Evolutionary conservation across 2,329 filamentous ascomycete species (phyloP).

Genomic region (Colletotrichum kahawae): DNA sequence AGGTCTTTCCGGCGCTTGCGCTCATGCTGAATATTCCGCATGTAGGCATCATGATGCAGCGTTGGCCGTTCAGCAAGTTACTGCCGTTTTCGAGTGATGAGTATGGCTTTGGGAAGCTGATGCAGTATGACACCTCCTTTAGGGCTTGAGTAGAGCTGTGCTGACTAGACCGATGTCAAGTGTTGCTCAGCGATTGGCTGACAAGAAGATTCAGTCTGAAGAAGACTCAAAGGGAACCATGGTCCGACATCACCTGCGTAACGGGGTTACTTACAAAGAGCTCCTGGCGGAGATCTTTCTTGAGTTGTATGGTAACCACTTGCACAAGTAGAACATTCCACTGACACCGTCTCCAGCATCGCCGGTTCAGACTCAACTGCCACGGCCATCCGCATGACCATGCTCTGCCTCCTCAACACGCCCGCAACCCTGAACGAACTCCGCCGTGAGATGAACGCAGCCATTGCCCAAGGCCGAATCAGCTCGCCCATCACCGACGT

Average conservation of each 20-base stretch:
- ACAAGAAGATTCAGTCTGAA: conserved; percentile 26
- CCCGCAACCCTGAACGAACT: conserved; percentile 50
- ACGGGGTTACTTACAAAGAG: conserved; percentile 30
- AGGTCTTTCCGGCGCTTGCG: conserved; percentile 11
- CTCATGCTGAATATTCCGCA: conserved; percentile 28
- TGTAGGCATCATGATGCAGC: conserved; percentile 25
- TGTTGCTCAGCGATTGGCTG: conserved; percentile 30
- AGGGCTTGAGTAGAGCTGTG: too few species aligned
- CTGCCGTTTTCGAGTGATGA: conserved; percentile 30
- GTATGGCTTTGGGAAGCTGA: conserved; percentile 37
- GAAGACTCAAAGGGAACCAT: conserved; percentile 31
- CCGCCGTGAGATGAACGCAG: conserved; percentile 50
- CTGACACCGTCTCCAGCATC: conserved; percentile 16
- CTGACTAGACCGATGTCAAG: not conserved
- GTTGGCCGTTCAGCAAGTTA: conserved; percentile 19
- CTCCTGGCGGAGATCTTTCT: conserved; percentile 29
- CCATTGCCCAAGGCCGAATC: conserved; percentile 9
- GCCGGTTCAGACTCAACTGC: conserved; percentile 42
- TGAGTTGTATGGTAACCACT: not conserved
- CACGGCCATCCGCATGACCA: conserved; percentile 44
- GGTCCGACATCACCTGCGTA: conserved; percentile 31
- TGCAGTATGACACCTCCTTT: conserved; percentile 22
- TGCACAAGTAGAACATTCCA: fast-evolving
- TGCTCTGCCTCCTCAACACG: conserved; percentile 57
- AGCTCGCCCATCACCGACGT: conserved; percentile 32